Base-by-base conservation (phyloP, 495 filamentous ascomycete species). In the Antarctomyces pellizariae region DNA sequence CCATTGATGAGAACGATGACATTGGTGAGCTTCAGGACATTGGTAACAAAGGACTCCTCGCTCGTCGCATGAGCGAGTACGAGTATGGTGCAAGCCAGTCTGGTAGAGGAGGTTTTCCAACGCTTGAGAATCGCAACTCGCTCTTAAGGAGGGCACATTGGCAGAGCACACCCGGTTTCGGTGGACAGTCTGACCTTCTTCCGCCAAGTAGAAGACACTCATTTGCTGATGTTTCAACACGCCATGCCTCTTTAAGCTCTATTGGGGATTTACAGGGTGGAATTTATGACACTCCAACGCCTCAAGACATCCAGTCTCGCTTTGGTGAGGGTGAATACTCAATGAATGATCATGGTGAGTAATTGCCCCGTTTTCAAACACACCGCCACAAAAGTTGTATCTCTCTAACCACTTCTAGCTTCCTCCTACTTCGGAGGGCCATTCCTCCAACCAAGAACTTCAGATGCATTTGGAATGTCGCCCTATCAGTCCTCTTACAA, bases 141-240 rank as follows among this genome's bases (percentile, higher is more conserved):
- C 76, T 65, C 45, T 58, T 79, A 23, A 75, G 75, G 45, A 82
- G 75, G 43, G 71, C 67, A 9, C 68, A 75, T 33, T 97, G 86
- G 86, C 74, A 86, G 42, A 89, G 70, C 24, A 75, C 75, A 4
- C 67, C 80, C 12, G 75, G 75, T 0, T 91, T 89, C 42, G 70
- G 67, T 14, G 63, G 71, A 11, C 36, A 75, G 20, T 48, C 52
- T 11, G 75, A 84, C 28, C 53, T 70, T 10, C 53, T 70, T 10
- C 65, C 76, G 16, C 82, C 93, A 36, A 92, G 84, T 42, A 67
- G 86, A 26, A 71, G 86, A 2, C 86, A 97, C 48, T 95, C 86
- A n/a, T 90, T 97, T 45, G 84, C 82, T n/a, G 77, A 84, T 41
- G 61, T 75, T 10, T 69, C 69, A 2, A 65, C 67, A 18, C 55